Conservation (phyloP, 139 green algal species). For the Closterium sp. region DNA sequence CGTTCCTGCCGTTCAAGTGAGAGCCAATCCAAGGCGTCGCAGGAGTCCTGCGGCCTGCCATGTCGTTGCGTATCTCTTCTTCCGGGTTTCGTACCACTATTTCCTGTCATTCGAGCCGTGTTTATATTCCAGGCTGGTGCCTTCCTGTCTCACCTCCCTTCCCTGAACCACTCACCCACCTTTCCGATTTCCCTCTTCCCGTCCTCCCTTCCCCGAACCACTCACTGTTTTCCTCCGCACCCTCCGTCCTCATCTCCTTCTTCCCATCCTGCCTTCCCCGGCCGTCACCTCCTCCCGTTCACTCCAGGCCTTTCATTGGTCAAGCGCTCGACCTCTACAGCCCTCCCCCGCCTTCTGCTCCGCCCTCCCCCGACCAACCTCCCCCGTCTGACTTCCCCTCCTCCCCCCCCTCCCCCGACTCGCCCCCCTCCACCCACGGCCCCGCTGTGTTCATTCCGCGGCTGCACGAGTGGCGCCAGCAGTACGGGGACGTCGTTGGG, state of each 20-base stretch:
- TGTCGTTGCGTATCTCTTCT: too few species aligned
- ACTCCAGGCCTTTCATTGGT: background rate
- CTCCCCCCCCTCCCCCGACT: background rate
- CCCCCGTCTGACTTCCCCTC: background rate
- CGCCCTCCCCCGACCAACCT: background rate
- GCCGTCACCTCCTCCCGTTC: background rate
- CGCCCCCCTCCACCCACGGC: background rate
- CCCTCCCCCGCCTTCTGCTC: background rate
- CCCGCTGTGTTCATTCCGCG: background rate
- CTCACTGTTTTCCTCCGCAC: background rate
- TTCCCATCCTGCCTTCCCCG: background rate
- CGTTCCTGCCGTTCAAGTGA: background rate
- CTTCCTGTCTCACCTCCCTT: background rate
- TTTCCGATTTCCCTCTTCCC: background rate
- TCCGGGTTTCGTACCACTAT: too few species aligned
- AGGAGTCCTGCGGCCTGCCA: too few species aligned
- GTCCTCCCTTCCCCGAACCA: background rate
- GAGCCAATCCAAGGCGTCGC: too few species aligned
- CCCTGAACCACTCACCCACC: background rate
- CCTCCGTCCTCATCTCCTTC: background rate
- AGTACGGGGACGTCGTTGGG: background rate
- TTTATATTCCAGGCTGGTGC: background rate
- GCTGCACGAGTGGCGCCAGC: background rate
- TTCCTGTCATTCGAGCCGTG: too few species aligned
- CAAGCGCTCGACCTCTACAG: background rate